These are phyloP conservation scores for Boeremia exigua DNA, from an alignment of 2,329 filamentous ascomycete genomes.

Conservation along the genomic window DNA sequence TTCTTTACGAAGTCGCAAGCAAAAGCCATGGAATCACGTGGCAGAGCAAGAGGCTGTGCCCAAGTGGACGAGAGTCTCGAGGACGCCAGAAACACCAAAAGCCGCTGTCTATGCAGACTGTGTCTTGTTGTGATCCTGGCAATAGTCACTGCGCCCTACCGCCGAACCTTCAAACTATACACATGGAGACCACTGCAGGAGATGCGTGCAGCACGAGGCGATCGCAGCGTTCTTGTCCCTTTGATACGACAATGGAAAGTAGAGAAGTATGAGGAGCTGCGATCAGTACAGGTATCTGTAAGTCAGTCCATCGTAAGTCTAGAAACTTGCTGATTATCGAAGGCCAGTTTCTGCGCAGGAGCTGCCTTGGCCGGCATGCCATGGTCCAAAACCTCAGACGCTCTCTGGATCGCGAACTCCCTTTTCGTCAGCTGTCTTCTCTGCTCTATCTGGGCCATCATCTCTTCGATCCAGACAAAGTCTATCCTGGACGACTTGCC, in stretches of 20 bases:
- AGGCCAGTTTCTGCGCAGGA: constrained; percentile 39
- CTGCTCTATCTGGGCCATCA: constrained; percentile 38
- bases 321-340: constrained; percentile 1
- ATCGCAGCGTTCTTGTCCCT: constrained; percentile 24
- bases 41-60: neutral
- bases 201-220: constrained; percentile 26
- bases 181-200: constrained; percentile 36
- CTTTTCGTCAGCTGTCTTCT: constrained; percentile 35
- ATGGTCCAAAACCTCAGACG: constrained; percentile 23
- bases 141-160: constrained; percentile 34
- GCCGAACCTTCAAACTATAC: constrained; percentile 40
- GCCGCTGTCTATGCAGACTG: constrained; percentile 1
- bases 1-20: neutral
- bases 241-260: constrained; percentile 31
- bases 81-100: neutral
- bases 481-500: constrained; percentile 38
- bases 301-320: neutral
- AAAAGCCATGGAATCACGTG: constrained; percentile 3
- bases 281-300: constrained; percentile 36
- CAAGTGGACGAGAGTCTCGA: neutral
- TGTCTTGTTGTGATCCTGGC: constrained; percentile 6
- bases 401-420: constrained; percentile 31
- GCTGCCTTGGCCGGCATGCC: constrained; percentile 31
- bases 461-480: constrained; percentile 38
- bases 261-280: constrained; percentile 38